Evolutionary conservation across 2,329 filamentous ascomycete genomes (phyloP).

Genomic region (Aspergillus costaricaensis): DNA sequence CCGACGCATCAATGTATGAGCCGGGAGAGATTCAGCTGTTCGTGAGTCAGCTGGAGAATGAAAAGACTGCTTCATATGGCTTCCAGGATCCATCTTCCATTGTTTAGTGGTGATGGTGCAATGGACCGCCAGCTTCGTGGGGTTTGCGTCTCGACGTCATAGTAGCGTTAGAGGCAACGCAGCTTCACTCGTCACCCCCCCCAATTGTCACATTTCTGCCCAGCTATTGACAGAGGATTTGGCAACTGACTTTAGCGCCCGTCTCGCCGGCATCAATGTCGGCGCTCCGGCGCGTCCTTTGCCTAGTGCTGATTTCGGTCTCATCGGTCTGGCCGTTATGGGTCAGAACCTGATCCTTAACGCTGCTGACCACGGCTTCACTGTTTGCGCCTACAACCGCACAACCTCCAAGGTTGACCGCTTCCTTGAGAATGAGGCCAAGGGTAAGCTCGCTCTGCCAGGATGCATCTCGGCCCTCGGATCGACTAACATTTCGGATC

Average conservation of each 20-base stretch:
- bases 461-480: neutral
- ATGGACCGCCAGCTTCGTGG: neutral
- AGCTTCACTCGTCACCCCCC: conserved; percentile 6
- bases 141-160: neutral
- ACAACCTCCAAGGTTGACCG: conserved; percentile 97
- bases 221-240: conserved; percentile 37
- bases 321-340: conserved; percentile 92
- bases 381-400: conserved; percentile 97
- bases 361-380: conserved; percentile 90
- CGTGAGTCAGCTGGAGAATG: neutral
- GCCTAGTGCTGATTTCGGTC: conserved; percentile 80
- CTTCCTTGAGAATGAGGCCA: conserved; percentile 88
- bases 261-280: conserved; percentile 72
- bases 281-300: conserved; percentile 59
- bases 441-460: conserved; percentile 55
- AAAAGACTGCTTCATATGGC: neutral
- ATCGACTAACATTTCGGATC: neutral
- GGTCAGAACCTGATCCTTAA: conserved; percentile 86
- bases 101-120: neutral
- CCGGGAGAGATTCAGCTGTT: neutral
- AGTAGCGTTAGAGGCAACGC: neutral
- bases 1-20: neutral
- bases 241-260: conserved; percentile 63
- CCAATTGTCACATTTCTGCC: conserved; percentile 13
- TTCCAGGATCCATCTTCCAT: neutral